A percentile compares a stretch with the other conserved stretches of the same genome.
These are phyloP conservation scores for Aspergillus bridgeri DNA, from an alignment of 495 filamentous ascomycete genomes.

Conservation along the genomic window DNA sequence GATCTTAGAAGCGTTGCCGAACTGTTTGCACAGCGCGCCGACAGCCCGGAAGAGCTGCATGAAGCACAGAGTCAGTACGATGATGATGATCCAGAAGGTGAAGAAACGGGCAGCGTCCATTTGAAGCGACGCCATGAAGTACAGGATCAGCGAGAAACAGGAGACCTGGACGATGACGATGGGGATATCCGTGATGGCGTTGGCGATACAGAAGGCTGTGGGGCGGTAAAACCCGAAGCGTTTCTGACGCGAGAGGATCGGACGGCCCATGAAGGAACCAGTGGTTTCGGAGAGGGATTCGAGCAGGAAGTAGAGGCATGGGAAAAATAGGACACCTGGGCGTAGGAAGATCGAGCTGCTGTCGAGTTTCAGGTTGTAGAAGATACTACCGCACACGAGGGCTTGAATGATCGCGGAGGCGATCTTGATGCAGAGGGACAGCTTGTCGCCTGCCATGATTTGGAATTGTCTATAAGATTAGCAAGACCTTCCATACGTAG, in stretches of 20 bases:
- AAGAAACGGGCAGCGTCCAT: conserved; percentile 73
- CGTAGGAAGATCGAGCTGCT: conserved; percentile 40
- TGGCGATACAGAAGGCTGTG: conserved; percentile 51
- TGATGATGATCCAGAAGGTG: conserved; percentile 68
- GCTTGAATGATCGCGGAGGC: conserved; percentile 35
- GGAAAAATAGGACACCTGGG: conserved; percentile 39
- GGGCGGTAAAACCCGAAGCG: conserved; percentile 72
- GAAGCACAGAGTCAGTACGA: conserved; percentile 67
- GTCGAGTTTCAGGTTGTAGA: conserved; percentile 37
- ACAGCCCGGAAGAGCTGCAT: conserved; percentile 74
- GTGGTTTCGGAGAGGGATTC: conserved; percentile 39
- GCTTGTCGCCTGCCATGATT: conserved; percentile 37
- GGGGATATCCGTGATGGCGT: conserved; percentile 71
- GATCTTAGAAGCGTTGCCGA: conserved; percentile 81
- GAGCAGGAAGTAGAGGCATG: conserved; percentile 37
- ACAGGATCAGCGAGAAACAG: conserved; percentile 70
- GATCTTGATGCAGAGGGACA: conserved; percentile 33
- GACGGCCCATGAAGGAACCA: conserved; percentile 39
- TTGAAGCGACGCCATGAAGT: conserved; percentile 71
- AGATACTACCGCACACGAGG: conserved; percentile 40
- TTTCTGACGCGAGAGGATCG: conserved; percentile 43
- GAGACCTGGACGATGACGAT: conserved; percentile 66
- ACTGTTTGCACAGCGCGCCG: conserved; percentile 73
- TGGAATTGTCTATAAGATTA: conserved; percentile 30
- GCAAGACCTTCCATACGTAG: too few relatives aligned